These are phyloP conservation scores for Nicotiana undulata DNA, from an alignment of 257 asterid genomes.

Conservation along the genomic window DNA sequence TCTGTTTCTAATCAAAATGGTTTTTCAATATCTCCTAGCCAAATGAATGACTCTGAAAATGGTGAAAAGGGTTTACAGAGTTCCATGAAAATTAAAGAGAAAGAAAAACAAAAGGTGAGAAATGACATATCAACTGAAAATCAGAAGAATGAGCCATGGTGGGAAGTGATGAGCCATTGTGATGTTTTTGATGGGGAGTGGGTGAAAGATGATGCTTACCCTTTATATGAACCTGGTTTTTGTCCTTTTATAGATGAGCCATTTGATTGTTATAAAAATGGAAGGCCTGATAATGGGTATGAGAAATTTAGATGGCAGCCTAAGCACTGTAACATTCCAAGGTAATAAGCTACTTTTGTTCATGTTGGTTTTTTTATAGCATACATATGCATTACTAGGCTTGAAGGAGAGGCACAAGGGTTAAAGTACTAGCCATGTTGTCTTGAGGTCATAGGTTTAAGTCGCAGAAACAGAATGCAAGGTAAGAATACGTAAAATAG, in stretches of 20 bases:
- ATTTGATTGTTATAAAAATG: conserved; percentile 70
- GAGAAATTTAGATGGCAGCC: conserved; percentile 90
- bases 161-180: conserved; percentile 28
- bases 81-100: neutral
- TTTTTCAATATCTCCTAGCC: neutral
- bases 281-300: conserved; percentile 61
- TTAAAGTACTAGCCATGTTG: neutral
- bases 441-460: neutral
- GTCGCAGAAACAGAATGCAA: neutral
- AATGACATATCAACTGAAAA: too few species aligned
- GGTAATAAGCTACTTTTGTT: conserved; percentile 27
- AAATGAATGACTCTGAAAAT: neutral
- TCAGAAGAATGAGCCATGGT: neutral
- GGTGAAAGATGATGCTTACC: conserved; percentile 65
- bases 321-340: conserved; percentile 63
- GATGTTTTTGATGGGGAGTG: conserved; percentile 75
- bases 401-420: neutral
- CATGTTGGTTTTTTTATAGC: too few species aligned
- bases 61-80: neutral
- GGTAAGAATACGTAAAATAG: too few species aligned
- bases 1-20: neutral
- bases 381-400: neutral
- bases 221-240: conserved; percentile 71
- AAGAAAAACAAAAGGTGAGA: neutral
- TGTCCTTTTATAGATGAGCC: conserved; percentile 75